Evolutionary conservation across 768 basidiomycete genomes (phyloP).

Genomic region (Auricularia cornea): DNA sequence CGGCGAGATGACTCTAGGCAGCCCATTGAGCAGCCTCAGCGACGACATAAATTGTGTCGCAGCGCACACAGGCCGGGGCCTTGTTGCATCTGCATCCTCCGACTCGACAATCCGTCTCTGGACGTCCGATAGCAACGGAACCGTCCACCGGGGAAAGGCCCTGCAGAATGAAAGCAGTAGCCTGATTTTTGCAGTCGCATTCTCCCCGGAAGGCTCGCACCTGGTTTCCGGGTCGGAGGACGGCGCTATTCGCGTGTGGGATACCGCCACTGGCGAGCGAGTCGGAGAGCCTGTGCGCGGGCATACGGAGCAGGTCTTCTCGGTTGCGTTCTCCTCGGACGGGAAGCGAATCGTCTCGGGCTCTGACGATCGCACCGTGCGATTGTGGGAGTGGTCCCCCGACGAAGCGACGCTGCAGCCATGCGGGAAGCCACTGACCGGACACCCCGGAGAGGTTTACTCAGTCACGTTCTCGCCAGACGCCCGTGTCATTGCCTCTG

Average conservation of each 20-base stretch:
- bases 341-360: constrained; percentile 26
- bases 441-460: constrained; percentile 12
- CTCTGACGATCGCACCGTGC: constrained; percentile 19
- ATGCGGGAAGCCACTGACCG: constrained; percentile 6
- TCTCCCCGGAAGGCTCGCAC: constrained; percentile 18
- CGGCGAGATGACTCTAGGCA: not conserved
- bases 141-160: not conserved
- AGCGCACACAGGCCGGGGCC: constrained; percentile 6
- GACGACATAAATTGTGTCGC: constrained; percentile 5
- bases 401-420: no score
- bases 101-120: constrained; percentile 10
- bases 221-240: constrained; percentile 26
- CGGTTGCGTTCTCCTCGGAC: constrained; percentile 22
- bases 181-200: constrained; percentile 8
- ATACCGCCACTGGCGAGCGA: constrained; percentile 13
- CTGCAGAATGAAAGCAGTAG: not conserved
- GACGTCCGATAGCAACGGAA: constrained; percentile 4
- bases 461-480: constrained; percentile 14
- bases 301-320: constrained; percentile 15
- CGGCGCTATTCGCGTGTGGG: constrained; percentile 21
- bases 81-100: constrained; percentile 13
- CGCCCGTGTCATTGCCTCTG: no score
- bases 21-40: constrained; percentile 1
- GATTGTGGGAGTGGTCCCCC: constrained; percentile 12
- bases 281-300: constrained; percentile 12